phyloP scores from a whole-genome alignment of 2,329 filamentous ascomycete genomes.

The Neurospora sp. region DNA sequence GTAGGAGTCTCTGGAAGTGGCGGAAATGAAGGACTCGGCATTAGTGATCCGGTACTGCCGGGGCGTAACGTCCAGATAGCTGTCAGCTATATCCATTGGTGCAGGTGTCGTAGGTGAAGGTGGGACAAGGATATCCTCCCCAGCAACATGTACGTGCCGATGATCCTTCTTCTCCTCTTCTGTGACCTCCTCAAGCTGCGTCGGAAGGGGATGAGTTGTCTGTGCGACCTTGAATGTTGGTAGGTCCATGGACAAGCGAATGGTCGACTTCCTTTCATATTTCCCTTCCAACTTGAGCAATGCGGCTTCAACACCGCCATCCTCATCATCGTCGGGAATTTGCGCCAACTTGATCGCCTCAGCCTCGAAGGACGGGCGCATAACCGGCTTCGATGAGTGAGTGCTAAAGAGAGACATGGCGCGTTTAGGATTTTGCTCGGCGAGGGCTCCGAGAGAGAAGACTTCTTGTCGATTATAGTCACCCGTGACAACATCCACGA shows the following conservation, averaged over 20 bases:
- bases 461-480: constrained; percentile 31
- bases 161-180: constrained; percentile 34
- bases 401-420: constrained; percentile 49
- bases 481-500: constrained; percentile 34
- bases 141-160: constrained; percentile 32
- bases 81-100: constrained; percentile 9
- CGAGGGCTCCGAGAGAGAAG: constrained; percentile 50
- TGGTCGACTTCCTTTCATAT: constrained; percentile 46
- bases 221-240: not conserved
- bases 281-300: constrained; percentile 85
- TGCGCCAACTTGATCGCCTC: constrained; percentile 80
- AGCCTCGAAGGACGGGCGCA: constrained; percentile 72
- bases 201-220: constrained; percentile 9
- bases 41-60: constrained; percentile 21
- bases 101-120: constrained; percentile 20
- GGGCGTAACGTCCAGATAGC: constrained; percentile 10
- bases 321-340: constrained; percentile 76
- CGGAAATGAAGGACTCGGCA: constrained; percentile 40
- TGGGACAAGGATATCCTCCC: constrained; percentile 28
- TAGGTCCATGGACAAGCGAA: constrained; percentile 31
- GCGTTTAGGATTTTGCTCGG: constrained; percentile 37
- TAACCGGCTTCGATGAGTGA: constrained; percentile 50
- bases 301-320: constrained; percentile 87
- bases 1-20: constrained; percentile 63
- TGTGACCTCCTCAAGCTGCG: constrained; percentile 12